phyloP scores from a whole-genome alignment of 2,329 filamentous ascomycete species.

The Phyllosticta capitalensis region DNA sequence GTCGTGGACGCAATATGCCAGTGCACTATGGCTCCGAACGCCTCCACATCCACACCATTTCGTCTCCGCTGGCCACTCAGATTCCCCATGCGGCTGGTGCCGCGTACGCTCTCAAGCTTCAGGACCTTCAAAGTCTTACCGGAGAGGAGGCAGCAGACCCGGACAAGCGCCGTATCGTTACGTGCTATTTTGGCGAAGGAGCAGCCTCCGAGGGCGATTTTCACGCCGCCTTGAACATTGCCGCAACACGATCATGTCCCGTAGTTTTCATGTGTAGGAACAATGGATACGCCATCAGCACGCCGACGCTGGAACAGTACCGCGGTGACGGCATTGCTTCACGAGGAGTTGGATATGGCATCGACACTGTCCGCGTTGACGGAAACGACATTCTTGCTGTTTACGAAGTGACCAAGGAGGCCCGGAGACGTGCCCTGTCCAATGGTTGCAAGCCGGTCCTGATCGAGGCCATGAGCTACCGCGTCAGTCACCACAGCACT shows the following conservation, averaged over 20 bases:
- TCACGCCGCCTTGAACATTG: constrained; percentile 83
- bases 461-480: constrained; percentile 94
- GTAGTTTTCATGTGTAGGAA: constrained; percentile 87
- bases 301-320: constrained; percentile 83
- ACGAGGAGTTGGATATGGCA: constrained; percentile 82
- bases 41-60: constrained; percentile 83
- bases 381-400: constrained; percentile 94
- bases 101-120: constrained; percentile 79
- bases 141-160: constrained; percentile 38
- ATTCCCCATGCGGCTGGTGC: constrained; percentile 81
- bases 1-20: constrained; percentile 88
- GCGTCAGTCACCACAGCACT: constrained; percentile 95
- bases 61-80: constrained; percentile 77
- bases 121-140: constrained; percentile 58
- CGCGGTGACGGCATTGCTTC: constrained; percentile 85
- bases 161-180: constrained; percentile 51
- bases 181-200: constrained; percentile 84
- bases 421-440: constrained; percentile 66
- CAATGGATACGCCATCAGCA: constrained; percentile 87
- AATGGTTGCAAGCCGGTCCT: constrained; percentile 76
- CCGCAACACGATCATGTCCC: constrained; percentile 77
- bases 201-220: constrained; percentile 88
- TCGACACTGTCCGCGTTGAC: constrained; percentile 83
- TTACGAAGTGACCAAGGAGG: constrained; percentile 66
- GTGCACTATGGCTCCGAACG: constrained; percentile 86